A percentile compares a stretch with the other conserved stretches of the same genome.
Conservation (phyloP, 208 protist genomes). For the Trypanosoma brucei region DNA sequence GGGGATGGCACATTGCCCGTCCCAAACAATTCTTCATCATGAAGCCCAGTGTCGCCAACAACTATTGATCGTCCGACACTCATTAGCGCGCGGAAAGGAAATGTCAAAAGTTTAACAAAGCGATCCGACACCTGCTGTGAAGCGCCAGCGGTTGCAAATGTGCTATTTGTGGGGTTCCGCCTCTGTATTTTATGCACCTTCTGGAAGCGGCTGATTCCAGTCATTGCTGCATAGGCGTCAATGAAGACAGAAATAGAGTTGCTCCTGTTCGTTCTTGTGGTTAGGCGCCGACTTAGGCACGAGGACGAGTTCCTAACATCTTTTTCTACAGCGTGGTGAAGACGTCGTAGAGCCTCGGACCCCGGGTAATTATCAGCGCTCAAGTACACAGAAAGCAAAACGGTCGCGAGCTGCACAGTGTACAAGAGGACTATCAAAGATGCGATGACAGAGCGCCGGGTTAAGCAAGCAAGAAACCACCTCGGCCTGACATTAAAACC, state of each 20-base stretch:
- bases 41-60: neutral
- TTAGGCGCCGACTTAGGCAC: neutral
- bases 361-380: constrained; percentile 43
- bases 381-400: constrained; percentile 30
- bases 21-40: constrained; percentile 6
- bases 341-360: constrained; percentile 16
- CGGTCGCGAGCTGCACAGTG: constrained; percentile 17
- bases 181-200: constrained; percentile 17
- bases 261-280: neutral
- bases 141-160: neutral
- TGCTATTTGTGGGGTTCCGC: neutral
- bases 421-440: constrained; percentile 7
- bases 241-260: constrained; percentile 33
- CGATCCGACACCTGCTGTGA: neutral
- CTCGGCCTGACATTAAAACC: neutral
- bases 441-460: neutral
- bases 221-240: constrained; percentile 53
- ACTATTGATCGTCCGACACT: neutral
- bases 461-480: neutral
- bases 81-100: constrained; percentile 9
- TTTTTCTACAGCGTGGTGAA: constrained; percentile 21
- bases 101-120: constrained; percentile 6
- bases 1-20: neutral
- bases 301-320: constrained; percentile 17
- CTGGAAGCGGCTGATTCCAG: constrained; percentile 48